Evolutionary conservation across 2,329 filamentous ascomycete genomes (phyloP), one percentile per base, ranked within the genome.

Genomic region (Sclerotinia nivalis): DNA sequence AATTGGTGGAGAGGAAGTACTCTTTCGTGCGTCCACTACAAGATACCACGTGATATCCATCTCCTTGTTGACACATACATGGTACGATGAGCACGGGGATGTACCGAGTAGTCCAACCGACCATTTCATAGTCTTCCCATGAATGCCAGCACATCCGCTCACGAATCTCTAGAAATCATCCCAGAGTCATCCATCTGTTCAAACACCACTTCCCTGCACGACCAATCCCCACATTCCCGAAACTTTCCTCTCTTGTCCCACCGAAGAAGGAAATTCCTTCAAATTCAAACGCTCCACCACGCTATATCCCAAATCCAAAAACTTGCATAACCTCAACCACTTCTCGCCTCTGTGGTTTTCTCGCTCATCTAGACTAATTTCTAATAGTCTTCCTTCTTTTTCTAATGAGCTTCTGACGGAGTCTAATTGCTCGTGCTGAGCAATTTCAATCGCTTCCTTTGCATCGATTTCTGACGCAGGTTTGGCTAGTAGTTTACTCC

Each of bases 211-310:
- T 6, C 25, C 40, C 45, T 68, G 66, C 56, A 45, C 20, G 2
- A 61, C 37, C 56, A 68, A 43, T 9, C 66, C 37, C 43, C 47
- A 49, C 18, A 50, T 62, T n/a, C 66, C 40, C 8, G 47, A 37
- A 10, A 12, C 28, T 37, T 62, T 64, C 45, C 25, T 59, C 15
- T 43, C 64, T n/a, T 49, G 37, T 34, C n/a, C 60, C n/a, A 12
- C 18, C 2, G 40, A 47, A 12, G 28, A 43, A 31, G 68, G 68
- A 12, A 69, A 69, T 20, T 69, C 61, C 45, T 66, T 69, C 45
- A 69, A 25, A 49, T 66, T 66, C 25, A 69, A 66, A 45, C 68
- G 66, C 45, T 69, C 68, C 40, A 69, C 61, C 18, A 69, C 61
- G 20, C 68, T 69, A 22, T 69, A 69, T 2, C 68, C 68, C 52